phyloP scores from a whole-genome alignment of 192 early-diverging fungal species.

The Rhizophagus clarus region DNA sequence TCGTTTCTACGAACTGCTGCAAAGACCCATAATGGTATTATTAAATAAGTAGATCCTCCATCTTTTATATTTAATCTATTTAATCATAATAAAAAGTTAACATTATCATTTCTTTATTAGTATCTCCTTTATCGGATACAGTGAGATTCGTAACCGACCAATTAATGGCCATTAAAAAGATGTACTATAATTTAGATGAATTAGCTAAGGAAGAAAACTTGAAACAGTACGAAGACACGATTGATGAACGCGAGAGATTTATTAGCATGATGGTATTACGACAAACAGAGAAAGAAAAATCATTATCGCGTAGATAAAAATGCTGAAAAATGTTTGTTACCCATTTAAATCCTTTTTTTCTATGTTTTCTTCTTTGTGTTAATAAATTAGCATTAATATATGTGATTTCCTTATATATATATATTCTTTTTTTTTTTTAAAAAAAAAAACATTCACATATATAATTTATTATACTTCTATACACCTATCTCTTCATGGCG shows the following conservation, averaged over 20 bases:
- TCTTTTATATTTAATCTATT: neutral
- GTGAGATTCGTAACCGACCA: slow-evolving; percentile 6
- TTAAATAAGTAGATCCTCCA: neutral
- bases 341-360: too few relatives aligned
- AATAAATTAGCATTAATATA: too few relatives aligned
- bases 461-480: too few relatives aligned
- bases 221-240: neutral
- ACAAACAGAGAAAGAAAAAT: neutral
- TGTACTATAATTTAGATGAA: neutral
- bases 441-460: too few relatives aligned
- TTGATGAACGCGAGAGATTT: slow-evolving; percentile 11
- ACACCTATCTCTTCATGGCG: too few relatives aligned
- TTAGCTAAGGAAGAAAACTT: slow-evolving; percentile 5
- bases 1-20: neutral
- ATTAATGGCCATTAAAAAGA: slow-evolving; percentile 10
- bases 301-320: too few relatives aligned
- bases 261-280: slow-evolving; percentile 11
- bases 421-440: too few relatives aligned
- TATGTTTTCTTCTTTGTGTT: too few relatives aligned
- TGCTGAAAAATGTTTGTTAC: too few relatives aligned
- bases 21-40: slow-evolving; percentile 7
- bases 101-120: neutral
- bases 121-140: slow-evolving; percentile 7
- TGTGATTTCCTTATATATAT: too few relatives aligned
- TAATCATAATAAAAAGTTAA: neutral